Evolutionary conservation across 2,329 filamentous ascomycete species (phyloP).

Genomic region (Alternaria sp.): DNA sequence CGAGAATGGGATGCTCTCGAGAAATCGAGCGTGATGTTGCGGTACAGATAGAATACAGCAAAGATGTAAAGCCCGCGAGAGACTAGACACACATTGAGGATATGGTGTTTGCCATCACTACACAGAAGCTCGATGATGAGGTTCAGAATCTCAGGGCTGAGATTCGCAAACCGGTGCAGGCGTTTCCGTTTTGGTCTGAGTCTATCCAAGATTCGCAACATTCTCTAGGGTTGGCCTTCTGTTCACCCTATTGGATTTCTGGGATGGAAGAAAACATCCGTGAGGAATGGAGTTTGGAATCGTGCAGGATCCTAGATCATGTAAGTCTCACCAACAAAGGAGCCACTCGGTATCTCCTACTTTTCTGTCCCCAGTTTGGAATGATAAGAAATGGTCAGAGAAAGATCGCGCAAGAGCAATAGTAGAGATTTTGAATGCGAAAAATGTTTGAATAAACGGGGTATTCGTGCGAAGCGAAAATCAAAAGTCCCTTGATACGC

Average conservation of each 20-base stretch:
- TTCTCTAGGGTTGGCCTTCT: background rate
- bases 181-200: background rate
- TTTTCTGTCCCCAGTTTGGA: background rate
- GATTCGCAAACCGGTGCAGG: background rate
- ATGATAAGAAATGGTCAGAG: background rate
- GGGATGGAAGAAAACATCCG: background rate
- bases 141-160: constrained; percentile 1
- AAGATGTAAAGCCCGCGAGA: constrained; percentile 10
- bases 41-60: constrained; percentile 6
- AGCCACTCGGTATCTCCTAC: background rate
- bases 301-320: background rate
- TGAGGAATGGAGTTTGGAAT: background rate
- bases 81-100: constrained; percentile 5
- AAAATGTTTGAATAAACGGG: too few species aligned
- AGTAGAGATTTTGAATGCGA: too few species aligned
- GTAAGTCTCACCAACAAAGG: background rate
- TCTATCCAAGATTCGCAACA: background rate
- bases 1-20: background rate
- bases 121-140: constrained; percentile 6
- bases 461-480: background rate
- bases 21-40: background rate
- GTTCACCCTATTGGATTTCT: background rate
- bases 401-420: background rate
- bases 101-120: background rate
- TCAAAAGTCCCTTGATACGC: background rate